Evolutionary conservation across 2,329 filamentous ascomycete genomes (phyloP).

Genomic region (Orbilia quercus): DNA sequence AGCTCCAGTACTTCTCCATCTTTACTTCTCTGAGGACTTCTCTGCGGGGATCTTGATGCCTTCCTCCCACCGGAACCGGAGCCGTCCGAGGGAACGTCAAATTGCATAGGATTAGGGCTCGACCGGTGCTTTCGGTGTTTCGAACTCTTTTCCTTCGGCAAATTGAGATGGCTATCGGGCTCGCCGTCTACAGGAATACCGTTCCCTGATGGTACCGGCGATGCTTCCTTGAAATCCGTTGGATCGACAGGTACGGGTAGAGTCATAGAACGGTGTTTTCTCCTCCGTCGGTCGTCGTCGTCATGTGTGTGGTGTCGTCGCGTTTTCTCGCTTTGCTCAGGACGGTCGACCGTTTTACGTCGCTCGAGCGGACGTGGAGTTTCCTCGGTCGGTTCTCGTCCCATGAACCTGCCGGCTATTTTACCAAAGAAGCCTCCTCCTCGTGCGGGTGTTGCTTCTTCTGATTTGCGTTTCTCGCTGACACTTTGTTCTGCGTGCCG

Average conservation of each 20-base stretch:
- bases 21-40: constrained; percentile 15
- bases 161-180: constrained; percentile 10
- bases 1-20: constrained; percentile 29
- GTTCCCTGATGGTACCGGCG: constrained; percentile 28
- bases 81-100: constrained; percentile 43
- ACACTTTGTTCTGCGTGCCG: constrained; percentile 37
- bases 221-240: constrained; percentile 38
- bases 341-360: constrained; percentile 36
- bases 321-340: constrained; percentile 31
- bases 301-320: constrained; percentile 40
- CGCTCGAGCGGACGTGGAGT: constrained; percentile 35
- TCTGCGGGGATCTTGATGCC: constrained; percentile 22
- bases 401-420: constrained; percentile 32
- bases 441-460: constrained; percentile 34
- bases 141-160: constrained; percentile 29
- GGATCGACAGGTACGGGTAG: constrained; percentile 36
- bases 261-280: constrained; percentile 45
- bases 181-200: constrained; percentile 25
- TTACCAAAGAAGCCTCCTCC: constrained; percentile 41
- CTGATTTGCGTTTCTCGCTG: constrained; percentile 26
- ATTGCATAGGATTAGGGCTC: constrained; percentile 36
- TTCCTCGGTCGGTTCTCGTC: constrained; percentile 37
- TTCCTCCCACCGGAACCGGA: constrained; percentile 36
- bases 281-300: constrained; percentile 34
- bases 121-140: constrained; percentile 43